Conservation (phyloP, 169 alveolate species). For the Eimeria brunetti region DNA sequence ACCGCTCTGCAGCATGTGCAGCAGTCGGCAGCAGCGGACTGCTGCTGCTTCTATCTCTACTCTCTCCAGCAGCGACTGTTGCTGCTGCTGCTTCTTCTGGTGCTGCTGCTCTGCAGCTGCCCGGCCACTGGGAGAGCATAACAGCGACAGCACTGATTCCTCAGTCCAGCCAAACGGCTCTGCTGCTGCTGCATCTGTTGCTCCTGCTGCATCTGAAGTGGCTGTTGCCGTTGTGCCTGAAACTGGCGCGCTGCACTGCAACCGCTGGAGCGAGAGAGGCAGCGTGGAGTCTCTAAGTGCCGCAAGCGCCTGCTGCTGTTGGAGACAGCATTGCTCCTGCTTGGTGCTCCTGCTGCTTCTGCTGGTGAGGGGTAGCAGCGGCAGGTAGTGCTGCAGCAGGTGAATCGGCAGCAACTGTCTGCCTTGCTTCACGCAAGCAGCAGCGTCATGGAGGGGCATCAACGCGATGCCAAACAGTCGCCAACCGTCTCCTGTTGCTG, state of each 20-base stretch:
- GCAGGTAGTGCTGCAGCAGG: conserved; percentile 36
- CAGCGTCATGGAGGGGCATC: conserved; percentile 34
- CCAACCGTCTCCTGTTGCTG: conserved; percentile 49
- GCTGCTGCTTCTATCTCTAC: conserved; percentile 47
- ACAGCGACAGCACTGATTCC: not conserved
- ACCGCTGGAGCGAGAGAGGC: conserved; percentile 34
- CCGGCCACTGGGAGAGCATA: not conserved
- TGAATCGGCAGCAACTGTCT: conserved; percentile 38
- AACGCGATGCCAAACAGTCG: conserved; percentile 2
- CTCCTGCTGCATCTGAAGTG: not conserved
- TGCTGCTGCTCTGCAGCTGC: not conserved
- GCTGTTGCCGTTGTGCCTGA: not conserved
- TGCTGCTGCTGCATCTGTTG: not conserved
- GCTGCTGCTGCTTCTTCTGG: not conserved
- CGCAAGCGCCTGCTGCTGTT: not conserved
- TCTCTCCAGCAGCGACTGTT: conserved; percentile 13
- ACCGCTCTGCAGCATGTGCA: conserved; percentile 39
- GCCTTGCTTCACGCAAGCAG: conserved; percentile 25
- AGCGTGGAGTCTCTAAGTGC: conserved; percentile 18
- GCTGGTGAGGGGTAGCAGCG: conserved; percentile 40
- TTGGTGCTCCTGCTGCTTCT: not conserved
- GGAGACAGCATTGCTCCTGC: not conserved
- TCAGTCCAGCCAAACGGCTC: not conserved
- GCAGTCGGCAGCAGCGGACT: conserved; percentile 49
- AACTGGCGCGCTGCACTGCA: conserved; percentile 1